Evolutionary conservation across 2,329 filamentous ascomycete species (phyloP), one percentile per base, ranked within the genome.

Genomic region (Alternaria atra): DNA sequence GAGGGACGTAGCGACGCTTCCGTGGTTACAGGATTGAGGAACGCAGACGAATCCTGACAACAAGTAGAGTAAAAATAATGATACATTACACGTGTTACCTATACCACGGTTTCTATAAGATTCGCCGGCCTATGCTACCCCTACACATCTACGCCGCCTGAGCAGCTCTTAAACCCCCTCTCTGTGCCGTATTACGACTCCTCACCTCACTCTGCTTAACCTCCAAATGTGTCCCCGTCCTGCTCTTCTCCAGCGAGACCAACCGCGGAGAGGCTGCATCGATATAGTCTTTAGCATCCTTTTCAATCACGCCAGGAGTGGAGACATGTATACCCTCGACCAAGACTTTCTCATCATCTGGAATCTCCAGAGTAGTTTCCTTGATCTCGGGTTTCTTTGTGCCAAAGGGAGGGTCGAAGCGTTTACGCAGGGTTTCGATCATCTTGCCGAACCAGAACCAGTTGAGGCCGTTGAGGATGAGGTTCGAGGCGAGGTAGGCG

Each of bases 381-480:
- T 63, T 66, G 40, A 61, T 63, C 43, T 71, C 67, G 1, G 68
- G 57, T n/a, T 68, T 73, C 12, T 63, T 65, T 10, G 83, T 84
- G 40, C 82, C 82, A 15, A 80, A 74, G 6, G 83, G 90, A 79
- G 83, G 83, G 61, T 87, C 85, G 73, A 95, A 95, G 27, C 92
- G 85, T 82, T 91, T 93, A 61, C 89, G 84, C 12, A 95, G 87
- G 8, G 92, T 91, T 61, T 87, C 84, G 64, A 96, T 89, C 92
- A 96, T 96, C 85, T 92, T 93, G 73, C 88, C 84, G 76, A 94
- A 95, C 92, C 92, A 96, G 80, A 90, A 91, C 72, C 91, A 89
- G 80, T 96, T 96, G 53, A 96, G 81, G 12, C 85, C 84, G 73
- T 93, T 94, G 27, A 96, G 84, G 0, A 86, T 86, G 20, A 92